Percentiles rank a stretch among this genome's conserved stretches.
These are phyloP conservation scores for Monascus ruber DNA, from an alignment of 2,329 filamentous ascomycete genomes.

Conservation along the genomic window DNA sequence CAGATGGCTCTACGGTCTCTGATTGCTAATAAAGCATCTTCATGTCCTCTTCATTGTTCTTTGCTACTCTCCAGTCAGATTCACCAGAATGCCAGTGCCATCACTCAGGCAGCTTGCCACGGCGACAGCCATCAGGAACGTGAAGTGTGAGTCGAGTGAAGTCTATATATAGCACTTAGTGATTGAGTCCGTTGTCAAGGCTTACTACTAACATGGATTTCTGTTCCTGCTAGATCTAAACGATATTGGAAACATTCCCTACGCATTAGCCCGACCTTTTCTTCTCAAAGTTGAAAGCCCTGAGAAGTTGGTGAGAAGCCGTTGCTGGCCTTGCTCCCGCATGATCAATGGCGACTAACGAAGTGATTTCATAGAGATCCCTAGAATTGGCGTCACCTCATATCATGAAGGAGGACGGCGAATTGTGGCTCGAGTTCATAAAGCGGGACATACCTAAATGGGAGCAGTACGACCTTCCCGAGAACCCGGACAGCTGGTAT, in stretches of 20 bases:
- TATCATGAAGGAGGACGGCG: slow-evolving; percentile 54
- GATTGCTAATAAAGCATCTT: not conserved
- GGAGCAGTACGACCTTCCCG: slow-evolving; percentile 54
- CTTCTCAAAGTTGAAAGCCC: slow-evolving; percentile 62
- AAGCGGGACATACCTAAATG: slow-evolving; percentile 61
- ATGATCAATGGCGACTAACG: slow-evolving; percentile 1
- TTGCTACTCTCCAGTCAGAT: slow-evolving; percentile 6
- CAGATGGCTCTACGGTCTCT: too few relatives aligned
- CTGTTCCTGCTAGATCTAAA: slow-evolving; percentile 39
- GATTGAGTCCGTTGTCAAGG: too few relatives aligned
- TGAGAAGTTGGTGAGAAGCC: slow-evolving; percentile 52
- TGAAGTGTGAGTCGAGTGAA: slow-evolving; percentile 19
- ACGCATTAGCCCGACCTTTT: slow-evolving; percentile 53
- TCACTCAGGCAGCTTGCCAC: slow-evolving; percentile 26
- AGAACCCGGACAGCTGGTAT: slow-evolving; percentile 61
- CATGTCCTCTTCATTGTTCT: slow-evolving; percentile 9
- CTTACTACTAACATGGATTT: not conserved
- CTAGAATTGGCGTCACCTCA: slow-evolving; percentile 71
- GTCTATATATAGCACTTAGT: too few relatives aligned
- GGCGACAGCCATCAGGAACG: slow-evolving; percentile 24
- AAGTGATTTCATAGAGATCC: slow-evolving; percentile 27
- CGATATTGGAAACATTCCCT: slow-evolving; percentile 62
- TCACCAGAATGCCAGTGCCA: slow-evolving; percentile 20
- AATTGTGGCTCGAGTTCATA: slow-evolving; percentile 73
- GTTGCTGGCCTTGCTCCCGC: not conserved